A percentile compares a stretch with the other conserved stretches of the same genome.
Conservation (phyloP, 2,329 filamentous ascomycete genomes). For the Coniosporium tulheliwenetii region DNA sequence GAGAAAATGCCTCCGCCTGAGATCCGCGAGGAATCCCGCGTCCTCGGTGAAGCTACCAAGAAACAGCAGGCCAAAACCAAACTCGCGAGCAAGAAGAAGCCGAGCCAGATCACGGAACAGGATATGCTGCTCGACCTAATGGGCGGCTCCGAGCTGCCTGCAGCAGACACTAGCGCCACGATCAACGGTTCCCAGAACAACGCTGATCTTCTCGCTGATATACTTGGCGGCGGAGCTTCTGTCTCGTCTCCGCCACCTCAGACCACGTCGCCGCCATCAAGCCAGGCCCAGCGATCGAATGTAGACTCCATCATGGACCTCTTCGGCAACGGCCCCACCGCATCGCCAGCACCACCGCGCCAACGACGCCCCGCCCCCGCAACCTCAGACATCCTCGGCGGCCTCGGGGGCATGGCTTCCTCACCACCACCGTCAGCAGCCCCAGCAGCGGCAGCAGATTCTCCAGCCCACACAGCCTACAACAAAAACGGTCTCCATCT, state of each 20-base stretch:
- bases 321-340: conserved; percentile 42
- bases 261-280: conserved; percentile 15
- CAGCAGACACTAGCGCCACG: conserved; percentile 36
- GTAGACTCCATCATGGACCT: conserved; percentile 72
- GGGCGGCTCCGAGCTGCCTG: conserved; percentile 58
- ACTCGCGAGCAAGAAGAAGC: conserved; percentile 53
- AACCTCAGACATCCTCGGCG: conserved; percentile 24
- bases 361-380: conserved; percentile 22
- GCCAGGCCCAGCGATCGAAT: conserved; percentile 17
- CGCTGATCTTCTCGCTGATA: conserved; percentile 79
- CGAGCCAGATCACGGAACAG: conserved; percentile 72
- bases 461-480: conserved; percentile 53
- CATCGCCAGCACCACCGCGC: conserved; percentile 16
- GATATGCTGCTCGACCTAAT: conserved; percentile 87
- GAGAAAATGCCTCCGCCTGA: conserved; percentile 97
- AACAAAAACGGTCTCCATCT: conserved; percentile 73
- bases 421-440: conserved; percentile 22
- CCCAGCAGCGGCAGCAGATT: conserved; percentile 27
- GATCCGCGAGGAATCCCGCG: conserved; percentile 87
- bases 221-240: conserved; percentile 57
- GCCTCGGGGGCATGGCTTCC: conserved; percentile 11
- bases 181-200: conserved; percentile 51
- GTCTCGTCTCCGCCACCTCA: conserved; percentile 28
- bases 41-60: conserved; percentile 61
- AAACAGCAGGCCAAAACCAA: conserved; percentile 29